phyloP scores from a whole-genome alignment of 805 yeast species.

The Candida mattraensis region DNA sequence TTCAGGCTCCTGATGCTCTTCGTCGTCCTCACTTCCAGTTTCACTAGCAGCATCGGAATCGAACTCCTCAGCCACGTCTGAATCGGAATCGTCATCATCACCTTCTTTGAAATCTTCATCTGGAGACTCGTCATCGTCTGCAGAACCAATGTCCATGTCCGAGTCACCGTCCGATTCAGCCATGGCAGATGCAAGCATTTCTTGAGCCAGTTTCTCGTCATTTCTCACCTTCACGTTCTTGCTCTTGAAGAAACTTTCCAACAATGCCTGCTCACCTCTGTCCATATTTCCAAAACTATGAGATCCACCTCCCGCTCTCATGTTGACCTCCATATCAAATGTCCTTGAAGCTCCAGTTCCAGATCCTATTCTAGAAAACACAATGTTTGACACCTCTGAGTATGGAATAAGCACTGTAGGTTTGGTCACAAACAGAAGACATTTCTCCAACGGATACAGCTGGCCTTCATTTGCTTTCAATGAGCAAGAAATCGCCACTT shows the following conservation, averaged over 20 bases:
- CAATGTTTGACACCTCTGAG: conserved; percentile 71
- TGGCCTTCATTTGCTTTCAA: conserved; percentile 95
- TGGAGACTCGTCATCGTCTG: conserved; percentile 73
- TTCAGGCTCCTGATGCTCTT: conserved; percentile 26
- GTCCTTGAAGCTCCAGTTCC: conserved; percentile 80
- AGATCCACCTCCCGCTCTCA: conserved; percentile 63
- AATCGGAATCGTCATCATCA: conserved; percentile 24
- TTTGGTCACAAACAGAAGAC: conserved; percentile 86
- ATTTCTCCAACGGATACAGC: conserved; percentile 87
- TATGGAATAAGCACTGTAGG: conserved; percentile 92
- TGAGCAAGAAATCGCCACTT: conserved; percentile 88
- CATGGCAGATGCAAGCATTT: conserved; percentile 73
- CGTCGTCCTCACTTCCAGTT: conserved; percentile 25
- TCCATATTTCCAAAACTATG: conserved; percentile 87
- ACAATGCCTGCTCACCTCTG: conserved; percentile 80
- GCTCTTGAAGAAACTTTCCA: conserved; percentile 74
- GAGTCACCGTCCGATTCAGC: conserved; percentile 58
- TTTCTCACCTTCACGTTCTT: conserved; percentile 81
- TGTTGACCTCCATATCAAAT: conserved; percentile 81
- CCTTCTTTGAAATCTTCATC: conserved; percentile 87
- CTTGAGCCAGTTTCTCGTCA: conserved; percentile 86
- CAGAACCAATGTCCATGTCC: conserved; percentile 65
- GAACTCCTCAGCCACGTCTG: conserved; percentile 80
- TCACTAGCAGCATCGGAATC: conserved; percentile 58
- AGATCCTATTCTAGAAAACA: conserved; percentile 86